Conservation (phyloP, 306 rosid species). For the Herpetospermum pedunculosum region DNA sequence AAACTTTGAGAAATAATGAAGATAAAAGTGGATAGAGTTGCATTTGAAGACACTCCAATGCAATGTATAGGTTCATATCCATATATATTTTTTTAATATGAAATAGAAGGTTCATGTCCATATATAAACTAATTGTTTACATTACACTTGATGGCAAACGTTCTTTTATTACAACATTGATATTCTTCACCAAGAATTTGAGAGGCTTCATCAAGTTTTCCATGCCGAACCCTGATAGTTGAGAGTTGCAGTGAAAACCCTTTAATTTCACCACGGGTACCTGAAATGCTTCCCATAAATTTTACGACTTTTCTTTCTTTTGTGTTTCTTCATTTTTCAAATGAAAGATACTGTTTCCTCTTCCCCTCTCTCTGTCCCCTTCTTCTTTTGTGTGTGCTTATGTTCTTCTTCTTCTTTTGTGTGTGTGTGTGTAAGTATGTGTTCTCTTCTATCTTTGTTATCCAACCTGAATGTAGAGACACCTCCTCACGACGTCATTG, state of each 20-base stretch:
- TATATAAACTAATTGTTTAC: background rate
- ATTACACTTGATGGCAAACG: background rate
- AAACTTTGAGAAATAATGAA: background rate
- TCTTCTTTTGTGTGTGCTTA: background rate
- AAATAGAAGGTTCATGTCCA: background rate
- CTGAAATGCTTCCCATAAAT: background rate
- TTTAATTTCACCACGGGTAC: background rate
- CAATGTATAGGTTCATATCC: background rate
- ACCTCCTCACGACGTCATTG: background rate
- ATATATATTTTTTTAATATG: too few species aligned
- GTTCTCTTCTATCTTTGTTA: background rate
- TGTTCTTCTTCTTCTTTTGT: background rate
- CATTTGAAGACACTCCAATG: conserved; percentile 4
- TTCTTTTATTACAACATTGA: background rate
- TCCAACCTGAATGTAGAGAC: background rate
- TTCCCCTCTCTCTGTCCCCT: background rate
- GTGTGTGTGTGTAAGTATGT: background rate
- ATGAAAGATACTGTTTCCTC: background rate
- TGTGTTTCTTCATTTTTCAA: background rate
- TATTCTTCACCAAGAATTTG: background rate
- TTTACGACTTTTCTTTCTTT: background rate
- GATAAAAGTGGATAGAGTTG: background rate
- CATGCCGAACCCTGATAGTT: background rate
- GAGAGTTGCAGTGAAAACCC: background rate
- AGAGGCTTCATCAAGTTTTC: background rate